Conservation (phyloP, 2,329 filamentous ascomycete genomes). For the Fusarium bulbicola region DNA sequence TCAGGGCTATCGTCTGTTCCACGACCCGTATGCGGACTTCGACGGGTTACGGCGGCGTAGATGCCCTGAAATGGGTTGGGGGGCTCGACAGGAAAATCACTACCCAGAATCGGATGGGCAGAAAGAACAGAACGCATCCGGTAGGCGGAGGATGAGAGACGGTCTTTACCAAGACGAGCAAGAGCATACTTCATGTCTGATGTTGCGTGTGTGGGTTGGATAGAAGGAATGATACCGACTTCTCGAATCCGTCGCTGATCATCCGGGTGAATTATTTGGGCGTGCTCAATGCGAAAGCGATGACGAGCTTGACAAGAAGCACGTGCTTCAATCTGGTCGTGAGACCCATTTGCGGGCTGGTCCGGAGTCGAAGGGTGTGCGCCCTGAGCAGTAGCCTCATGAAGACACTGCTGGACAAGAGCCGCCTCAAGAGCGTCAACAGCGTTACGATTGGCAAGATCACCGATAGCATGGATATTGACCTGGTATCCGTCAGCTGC, state of each 20-base stretch:
- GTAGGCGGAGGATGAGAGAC: constrained; percentile 68
- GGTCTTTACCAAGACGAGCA: constrained; percentile 63
- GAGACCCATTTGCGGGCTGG: neutral
- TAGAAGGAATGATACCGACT: constrained; percentile 71
- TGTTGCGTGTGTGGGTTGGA: constrained; percentile 78
- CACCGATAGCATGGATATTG: constrained; percentile 78
- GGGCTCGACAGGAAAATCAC: constrained; percentile 77
- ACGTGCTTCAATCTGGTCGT: constrained; percentile 41
- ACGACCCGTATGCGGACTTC: constrained; percentile 64
- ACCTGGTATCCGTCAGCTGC: constrained; percentile 70
- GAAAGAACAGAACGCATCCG: constrained; percentile 70
- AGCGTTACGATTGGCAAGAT: constrained; percentile 72
- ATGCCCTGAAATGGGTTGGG: constrained; percentile 74
- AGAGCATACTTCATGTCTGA: constrained; percentile 76
- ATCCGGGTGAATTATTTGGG: constrained; percentile 73
- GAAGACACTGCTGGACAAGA: constrained; percentile 62
- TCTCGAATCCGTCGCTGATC: constrained; percentile 69
- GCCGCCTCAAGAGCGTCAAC: constrained; percentile 69
- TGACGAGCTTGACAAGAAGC: constrained; percentile 61
- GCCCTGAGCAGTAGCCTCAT: constrained; percentile 36
- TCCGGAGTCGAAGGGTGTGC: neutral
- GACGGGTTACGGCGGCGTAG: constrained; percentile 72
- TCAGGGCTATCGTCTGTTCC: constrained; percentile 56
- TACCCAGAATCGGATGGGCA: constrained; percentile 66
- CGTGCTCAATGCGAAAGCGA: constrained; percentile 75